These are phyloP conservation scores for Berkeleyomyces basicola DNA, from an alignment of 2,329 filamentous ascomycete species.

Conservation along the genomic window DNA sequence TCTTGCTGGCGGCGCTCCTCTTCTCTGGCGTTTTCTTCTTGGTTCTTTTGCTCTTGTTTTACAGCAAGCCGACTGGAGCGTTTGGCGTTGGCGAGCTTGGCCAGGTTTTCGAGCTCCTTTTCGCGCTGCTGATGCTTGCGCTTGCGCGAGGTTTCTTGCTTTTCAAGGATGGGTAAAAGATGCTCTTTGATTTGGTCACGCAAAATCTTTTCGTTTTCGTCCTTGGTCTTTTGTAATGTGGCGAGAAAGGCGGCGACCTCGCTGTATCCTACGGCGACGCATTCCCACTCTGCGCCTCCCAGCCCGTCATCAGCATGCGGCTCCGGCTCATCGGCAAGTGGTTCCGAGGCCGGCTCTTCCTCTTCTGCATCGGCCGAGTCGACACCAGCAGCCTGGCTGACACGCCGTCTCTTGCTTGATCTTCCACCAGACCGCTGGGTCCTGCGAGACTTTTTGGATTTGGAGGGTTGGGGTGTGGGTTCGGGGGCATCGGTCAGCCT, in stretches of 20 bases:
- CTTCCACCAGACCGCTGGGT: slow-evolving; percentile 33
- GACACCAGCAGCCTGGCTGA: slow-evolving; percentile 4
- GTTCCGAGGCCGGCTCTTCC: slow-evolving; percentile 17
- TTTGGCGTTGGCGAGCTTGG: slow-evolving; percentile 87
- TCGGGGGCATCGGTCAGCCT: slow-evolving; percentile 61
- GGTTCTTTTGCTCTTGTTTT: slow-evolving; percentile 15
- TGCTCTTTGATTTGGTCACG: slow-evolving; percentile 56
- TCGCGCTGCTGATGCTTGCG: slow-evolving; percentile 50
- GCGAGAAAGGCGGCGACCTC: slow-evolving; percentile 61
- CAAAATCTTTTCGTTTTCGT: slow-evolving; percentile 71
- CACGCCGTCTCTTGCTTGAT: slow-evolving; percentile 50
- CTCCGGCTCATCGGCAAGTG: slow-evolving; percentile 8
- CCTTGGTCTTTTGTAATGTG: slow-evolving; percentile 56
- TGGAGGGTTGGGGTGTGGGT: slow-evolving; percentile 45
- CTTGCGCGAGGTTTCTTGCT: slow-evolving; percentile 58
- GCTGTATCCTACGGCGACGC: slow-evolving; percentile 62
- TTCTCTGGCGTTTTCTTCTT: slow-evolving; percentile 6
- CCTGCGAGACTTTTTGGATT: slow-evolving; percentile 43
- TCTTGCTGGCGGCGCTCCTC: slow-evolving; percentile 26
- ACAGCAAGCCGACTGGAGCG: slow-evolving; percentile 76
- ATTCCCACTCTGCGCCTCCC: slow-evolving; percentile 76
- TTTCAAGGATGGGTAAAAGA: slow-evolving; percentile 70
- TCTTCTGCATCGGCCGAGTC: slow-evolving; percentile 19
- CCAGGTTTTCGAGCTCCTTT: slow-evolving; percentile 62
- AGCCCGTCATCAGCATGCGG: slow-evolving; percentile 41